These are phyloP conservation scores for Didymella sp. DNA, from an alignment of 2,329 filamentous ascomycete species.

Conservation along the genomic window DNA sequence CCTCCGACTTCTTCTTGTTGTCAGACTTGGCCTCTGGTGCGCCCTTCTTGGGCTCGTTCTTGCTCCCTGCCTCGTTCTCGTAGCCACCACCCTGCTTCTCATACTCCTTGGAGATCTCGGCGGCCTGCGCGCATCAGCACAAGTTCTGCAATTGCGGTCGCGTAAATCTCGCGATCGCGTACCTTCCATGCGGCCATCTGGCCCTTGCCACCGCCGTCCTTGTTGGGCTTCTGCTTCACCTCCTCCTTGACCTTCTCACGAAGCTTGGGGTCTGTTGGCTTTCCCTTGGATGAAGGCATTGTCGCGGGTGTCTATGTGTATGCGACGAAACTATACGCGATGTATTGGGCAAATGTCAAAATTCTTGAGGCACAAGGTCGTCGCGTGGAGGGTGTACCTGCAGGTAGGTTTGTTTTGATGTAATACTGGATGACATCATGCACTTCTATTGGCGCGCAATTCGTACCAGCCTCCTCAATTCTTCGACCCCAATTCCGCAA, in stretches of 20 bases:
- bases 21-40: slow-evolving; percentile 47
- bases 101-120: slow-evolving; percentile 54
- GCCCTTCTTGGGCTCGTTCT: slow-evolving; percentile 55
- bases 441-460: slow-evolving; percentile 20
- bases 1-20: slow-evolving; percentile 23
- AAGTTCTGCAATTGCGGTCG: background rate
- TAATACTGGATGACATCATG: slow-evolving; percentile 30
- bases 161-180: background rate
- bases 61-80: slow-evolving; percentile 52
- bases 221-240: slow-evolving; percentile 55
- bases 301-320: background rate
- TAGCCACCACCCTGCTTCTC: slow-evolving; percentile 51
- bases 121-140: slow-evolving; percentile 37
- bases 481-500: slow-evolving; percentile 6
- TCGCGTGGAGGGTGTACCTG: slow-evolving; percentile 20
- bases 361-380: background rate
- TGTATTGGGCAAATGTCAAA: slow-evolving; percentile 1
- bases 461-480: slow-evolving; percentile 13
- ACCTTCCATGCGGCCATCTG: slow-evolving; percentile 59
- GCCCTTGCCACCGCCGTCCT: slow-evolving; percentile 56
- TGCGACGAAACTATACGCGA: background rate
- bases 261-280: slow-evolving; percentile 55
- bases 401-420: slow-evolving; percentile 27
- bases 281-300: slow-evolving; percentile 55
- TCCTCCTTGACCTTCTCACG: slow-evolving; percentile 56